Conservation (phyloP, 176 grass and related monocot species). For the Alloteropsis semialata region DNA sequence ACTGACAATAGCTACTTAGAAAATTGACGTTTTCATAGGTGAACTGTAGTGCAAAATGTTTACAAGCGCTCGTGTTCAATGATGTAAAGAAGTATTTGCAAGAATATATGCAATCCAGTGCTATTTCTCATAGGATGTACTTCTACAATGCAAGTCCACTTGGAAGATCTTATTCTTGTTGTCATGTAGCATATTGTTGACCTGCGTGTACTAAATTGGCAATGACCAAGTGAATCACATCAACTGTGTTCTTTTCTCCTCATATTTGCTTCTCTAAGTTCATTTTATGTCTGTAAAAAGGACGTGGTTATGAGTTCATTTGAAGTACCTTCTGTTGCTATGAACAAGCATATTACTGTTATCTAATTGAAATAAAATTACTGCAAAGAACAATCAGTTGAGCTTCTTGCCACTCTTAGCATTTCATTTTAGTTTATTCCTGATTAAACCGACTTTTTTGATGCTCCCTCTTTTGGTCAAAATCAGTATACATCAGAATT, state of each 20-base stretch:
- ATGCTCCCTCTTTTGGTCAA: neutral
- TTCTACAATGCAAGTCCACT: neutral
- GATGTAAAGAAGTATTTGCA: neutral
- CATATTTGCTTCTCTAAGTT: neutral
- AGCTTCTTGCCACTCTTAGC: neutral
- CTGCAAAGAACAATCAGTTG: neutral
- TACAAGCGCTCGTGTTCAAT: neutral
- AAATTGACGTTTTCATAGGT: neutral
- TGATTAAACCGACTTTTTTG: conserved; percentile 19
- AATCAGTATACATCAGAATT: conserved; percentile 20
- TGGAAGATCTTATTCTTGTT: neutral
- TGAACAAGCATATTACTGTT: neutral
- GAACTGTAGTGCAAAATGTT: neutral
- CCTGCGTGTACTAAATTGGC: neutral
- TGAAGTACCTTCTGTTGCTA: neutral
- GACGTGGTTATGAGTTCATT: neutral
- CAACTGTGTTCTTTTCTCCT: neutral
- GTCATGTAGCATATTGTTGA: neutral
- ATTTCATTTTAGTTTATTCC: conserved; percentile 14
- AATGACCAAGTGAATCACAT: neutral
- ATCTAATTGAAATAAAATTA: neutral
- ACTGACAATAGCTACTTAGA: conserved; percentile 2
- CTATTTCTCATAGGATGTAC: neutral
- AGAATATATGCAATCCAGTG: neutral
- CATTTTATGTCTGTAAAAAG: neutral